Conservation (phyloP, 2,329 filamentous ascomycete species). For the Aschersonia sp. region DNA sequence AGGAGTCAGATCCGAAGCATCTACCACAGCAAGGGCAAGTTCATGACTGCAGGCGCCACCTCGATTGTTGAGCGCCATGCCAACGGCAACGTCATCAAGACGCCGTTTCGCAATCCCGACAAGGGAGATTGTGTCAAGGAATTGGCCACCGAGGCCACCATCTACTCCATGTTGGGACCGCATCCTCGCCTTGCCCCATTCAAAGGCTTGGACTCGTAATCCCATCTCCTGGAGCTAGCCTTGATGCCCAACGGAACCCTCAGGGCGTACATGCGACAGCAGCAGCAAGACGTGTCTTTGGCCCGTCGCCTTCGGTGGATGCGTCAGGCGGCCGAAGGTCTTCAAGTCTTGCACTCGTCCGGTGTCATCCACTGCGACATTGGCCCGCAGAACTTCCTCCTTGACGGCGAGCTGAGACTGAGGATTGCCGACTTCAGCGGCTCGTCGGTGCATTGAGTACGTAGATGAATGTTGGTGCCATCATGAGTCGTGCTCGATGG, state of each 20-base stretch:
- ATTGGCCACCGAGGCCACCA: not conserved
- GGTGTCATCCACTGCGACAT: not conserved
- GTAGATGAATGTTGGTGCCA: too few relatives aligned
- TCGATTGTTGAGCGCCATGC: not conserved
- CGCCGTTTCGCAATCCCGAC: not conserved
- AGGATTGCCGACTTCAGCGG: not conserved
- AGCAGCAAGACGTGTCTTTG: not conserved
- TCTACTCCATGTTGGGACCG: not conserved
- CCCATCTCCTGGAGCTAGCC: not conserved
- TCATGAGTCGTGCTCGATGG: too few relatives aligned
- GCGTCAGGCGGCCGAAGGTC: not conserved
- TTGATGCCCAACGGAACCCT: not conserved
- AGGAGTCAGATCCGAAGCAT: too few relatives aligned
- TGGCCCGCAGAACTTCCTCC: not conserved
- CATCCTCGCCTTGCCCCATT: not conserved
- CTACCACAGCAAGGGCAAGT: not conserved
- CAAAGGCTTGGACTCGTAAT: not conserved
- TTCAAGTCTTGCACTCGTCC: not conserved
- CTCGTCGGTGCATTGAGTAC: not conserved
- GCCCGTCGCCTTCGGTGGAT: not conserved
- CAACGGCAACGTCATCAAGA: not conserved
- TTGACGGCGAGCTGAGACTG: not conserved
- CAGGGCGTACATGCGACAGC: not conserved
- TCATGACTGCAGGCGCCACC: not conserved
- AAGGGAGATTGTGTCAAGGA: not conserved